Conservation (phyloP, 768 basidiomycete species). For the Xerocomus brunneocitrinus region DNA sequence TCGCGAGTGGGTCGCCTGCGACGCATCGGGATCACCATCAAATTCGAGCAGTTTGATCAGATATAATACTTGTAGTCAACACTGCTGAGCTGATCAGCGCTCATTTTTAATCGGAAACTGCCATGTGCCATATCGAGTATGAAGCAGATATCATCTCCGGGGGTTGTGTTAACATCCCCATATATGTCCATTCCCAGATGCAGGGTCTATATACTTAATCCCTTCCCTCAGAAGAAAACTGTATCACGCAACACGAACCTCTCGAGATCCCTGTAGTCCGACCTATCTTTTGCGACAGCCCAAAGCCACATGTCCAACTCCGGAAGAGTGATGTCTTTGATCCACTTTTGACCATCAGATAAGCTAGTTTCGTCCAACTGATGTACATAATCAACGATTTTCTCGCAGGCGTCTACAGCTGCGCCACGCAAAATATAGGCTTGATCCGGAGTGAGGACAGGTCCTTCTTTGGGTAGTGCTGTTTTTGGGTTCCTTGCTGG, state of each 20-base stretch:
- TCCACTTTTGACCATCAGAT: conserved; percentile 39
- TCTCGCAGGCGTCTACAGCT: conserved; percentile 73
- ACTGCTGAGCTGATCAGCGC: not conserved
- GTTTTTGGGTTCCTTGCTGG: conserved; percentile 16
- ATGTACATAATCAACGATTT: conserved; percentile 54
- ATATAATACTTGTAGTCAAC: not conserved
- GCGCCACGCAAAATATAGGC: conserved; percentile 74
- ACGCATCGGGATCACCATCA: conserved; percentile 11
- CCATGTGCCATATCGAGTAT: not conserved
- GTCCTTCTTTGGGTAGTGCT: conserved; percentile 40
- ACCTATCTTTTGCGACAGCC: conserved; percentile 73
- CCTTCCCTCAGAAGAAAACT: conserved; percentile 52
- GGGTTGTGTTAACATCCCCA: not conserved
- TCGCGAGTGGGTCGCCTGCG: conserved; percentile 2
- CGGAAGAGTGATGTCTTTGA: conserved; percentile 53
- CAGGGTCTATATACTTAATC: not conserved
- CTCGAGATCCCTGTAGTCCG: conserved; percentile 61
- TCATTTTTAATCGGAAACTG: conserved; percentile 7
- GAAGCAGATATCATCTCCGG: not conserved
- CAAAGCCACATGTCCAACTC: conserved; percentile 78
- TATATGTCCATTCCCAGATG: not conserved
- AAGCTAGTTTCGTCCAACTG: conserved; percentile 21
- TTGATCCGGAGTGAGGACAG: conserved; percentile 53
- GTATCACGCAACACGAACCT: conserved; percentile 67
- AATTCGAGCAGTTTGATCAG: conserved; percentile 9